These are phyloP conservation scores for Corymbia calophylla DNA, from an alignment of 441 rosid genomes.

Conservation along the genomic window DNA sequence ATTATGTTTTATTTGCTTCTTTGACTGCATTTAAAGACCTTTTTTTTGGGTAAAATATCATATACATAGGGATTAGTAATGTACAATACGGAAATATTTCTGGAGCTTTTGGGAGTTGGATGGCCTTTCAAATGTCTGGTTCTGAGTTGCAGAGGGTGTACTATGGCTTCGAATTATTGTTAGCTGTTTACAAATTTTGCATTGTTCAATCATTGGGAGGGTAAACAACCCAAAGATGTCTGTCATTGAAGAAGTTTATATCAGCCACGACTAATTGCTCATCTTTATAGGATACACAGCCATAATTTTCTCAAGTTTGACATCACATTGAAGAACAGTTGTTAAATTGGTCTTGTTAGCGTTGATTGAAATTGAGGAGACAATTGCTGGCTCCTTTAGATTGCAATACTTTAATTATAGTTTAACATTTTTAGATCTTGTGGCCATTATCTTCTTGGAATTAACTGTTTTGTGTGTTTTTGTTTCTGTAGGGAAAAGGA, in stretches of 20 bases:
- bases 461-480: neutral
- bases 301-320: neutral
- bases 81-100: neutral
- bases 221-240: neutral
- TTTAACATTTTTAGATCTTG: neutral
- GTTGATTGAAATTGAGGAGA: neutral
- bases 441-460: neutral
- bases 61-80: neutral
- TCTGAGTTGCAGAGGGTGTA: neutral
- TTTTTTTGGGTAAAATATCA: neutral
- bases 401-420: neutral
- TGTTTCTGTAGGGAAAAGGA: neutral
- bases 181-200: neutral
- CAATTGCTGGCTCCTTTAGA: neutral
- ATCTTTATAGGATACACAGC: neutral
- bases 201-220: neutral
- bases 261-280: neutral
- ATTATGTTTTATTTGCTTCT: neutral
- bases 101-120: neutral
- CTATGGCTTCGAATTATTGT: neutral
- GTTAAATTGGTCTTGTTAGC: neutral
- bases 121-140: neutral
- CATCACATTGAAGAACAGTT: neutral
- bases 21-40: neutral
- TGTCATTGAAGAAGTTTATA: neutral